phyloP scores from a whole-genome alignment of 805 yeast species.

The Zygosaccharomyces lentus region DNA sequence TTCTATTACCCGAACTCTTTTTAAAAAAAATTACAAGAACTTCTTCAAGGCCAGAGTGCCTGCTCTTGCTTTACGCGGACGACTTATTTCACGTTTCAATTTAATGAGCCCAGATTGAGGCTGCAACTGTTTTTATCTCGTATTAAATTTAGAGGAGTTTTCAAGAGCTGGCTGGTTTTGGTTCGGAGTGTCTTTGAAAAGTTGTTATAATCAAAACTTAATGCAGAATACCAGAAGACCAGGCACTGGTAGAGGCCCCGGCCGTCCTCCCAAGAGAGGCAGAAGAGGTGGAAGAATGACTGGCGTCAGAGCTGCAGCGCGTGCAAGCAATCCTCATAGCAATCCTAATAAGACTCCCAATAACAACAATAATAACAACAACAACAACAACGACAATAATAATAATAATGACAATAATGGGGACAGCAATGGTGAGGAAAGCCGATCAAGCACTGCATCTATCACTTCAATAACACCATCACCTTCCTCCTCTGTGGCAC shows the following conservation, averaged over 20 bases:
- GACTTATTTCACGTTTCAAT: neutral
- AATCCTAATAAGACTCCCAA: neutral
- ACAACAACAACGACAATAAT: neutral
- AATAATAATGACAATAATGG: conserved; percentile 1
- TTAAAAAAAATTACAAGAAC: neutral
- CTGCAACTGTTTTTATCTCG: neutral
- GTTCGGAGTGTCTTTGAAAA: neutral
- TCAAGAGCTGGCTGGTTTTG: conserved; percentile 1
- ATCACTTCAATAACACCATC: conserved; percentile 8
- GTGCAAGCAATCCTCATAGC: neutral
- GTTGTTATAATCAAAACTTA: conserved; percentile 55
- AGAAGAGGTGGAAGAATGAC: conserved; percentile 3
- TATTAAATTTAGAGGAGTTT: neutral
- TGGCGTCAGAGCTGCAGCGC: neutral
- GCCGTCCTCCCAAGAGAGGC: conserved; percentile 5
- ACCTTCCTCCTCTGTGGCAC: conserved; percentile 8
- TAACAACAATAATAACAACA: conserved; percentile 4
- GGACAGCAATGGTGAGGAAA: conserved; percentile 4
- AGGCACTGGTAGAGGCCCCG: conserved; percentile 64
- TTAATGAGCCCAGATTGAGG: neutral
- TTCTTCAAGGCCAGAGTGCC: neutral
- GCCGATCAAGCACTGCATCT: conserved; percentile 11
- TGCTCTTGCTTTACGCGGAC: neutral
- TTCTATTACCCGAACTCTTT: neutral
- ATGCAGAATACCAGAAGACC: conserved; percentile 81